Evolutionary conservation across 164 flowering plant species (phyloP).

Genomic region (Magnolia changhungtana): DNA sequence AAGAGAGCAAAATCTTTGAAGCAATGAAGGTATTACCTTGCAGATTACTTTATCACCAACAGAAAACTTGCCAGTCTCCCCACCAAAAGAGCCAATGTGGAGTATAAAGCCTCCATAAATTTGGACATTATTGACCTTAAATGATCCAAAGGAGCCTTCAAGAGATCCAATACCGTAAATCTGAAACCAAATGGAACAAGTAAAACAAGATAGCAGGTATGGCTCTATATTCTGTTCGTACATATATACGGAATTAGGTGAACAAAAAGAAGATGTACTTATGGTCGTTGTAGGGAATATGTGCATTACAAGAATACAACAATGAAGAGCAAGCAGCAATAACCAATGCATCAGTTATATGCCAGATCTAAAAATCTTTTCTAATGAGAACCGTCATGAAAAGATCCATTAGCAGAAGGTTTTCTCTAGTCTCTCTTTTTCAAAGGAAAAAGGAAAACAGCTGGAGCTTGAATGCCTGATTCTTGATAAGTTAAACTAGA

Average conservation of each 20-base stretch:
- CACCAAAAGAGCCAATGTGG: slow-evolving; percentile 72
- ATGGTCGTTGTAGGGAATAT: neutral
- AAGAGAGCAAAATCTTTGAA: neutral
- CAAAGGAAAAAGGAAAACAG: too few relatives aligned
- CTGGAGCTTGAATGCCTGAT: too few relatives aligned
- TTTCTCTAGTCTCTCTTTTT: too few relatives aligned
- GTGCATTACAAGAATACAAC: too few relatives aligned
- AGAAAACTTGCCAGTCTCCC: slow-evolving; percentile 40
- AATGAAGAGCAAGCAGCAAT: too few relatives aligned
- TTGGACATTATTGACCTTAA: slow-evolving; percentile 85
- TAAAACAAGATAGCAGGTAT: neutral
- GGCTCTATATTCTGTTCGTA: neutral
- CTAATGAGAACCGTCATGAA: too few relatives aligned
- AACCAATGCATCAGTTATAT: too few relatives aligned
- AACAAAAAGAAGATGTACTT: neutral
- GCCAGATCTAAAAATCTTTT: too few relatives aligned
- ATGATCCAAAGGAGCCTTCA: slow-evolving; percentile 61
- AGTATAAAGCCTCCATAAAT: slow-evolving; percentile 81
- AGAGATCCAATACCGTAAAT: slow-evolving; percentile 84
- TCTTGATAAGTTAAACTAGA: too few relatives aligned
- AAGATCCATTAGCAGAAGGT: too few relatives aligned
- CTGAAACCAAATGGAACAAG: slow-evolving; percentile 38
- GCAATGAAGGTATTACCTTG: slow-evolving; percentile 44
- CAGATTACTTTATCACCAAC: slow-evolving; percentile 73
- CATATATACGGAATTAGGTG: neutral